Evolutionary conservation across 1,139 yeast genomes (phyloP).

Genomic region (Wickerhamomyces sp.): DNA sequence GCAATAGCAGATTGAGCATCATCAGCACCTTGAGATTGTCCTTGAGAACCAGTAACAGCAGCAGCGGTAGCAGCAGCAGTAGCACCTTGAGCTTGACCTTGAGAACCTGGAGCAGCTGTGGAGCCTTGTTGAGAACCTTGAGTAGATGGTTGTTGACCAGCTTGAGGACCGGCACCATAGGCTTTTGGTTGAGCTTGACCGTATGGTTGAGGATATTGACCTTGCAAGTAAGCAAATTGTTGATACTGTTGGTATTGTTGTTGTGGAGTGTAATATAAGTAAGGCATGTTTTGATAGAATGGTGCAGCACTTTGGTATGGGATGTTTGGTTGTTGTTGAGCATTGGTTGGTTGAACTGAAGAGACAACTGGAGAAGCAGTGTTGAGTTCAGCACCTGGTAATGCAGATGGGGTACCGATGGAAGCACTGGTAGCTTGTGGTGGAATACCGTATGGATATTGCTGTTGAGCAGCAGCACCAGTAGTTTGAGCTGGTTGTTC

Average conservation of each 20-base stretch:
- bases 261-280: constrained; percentile 20
- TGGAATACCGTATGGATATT: constrained; percentile 22
- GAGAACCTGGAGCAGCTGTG: not conserved
- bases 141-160: constrained; percentile 6
- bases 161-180: constrained; percentile 9
- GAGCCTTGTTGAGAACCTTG: not conserved
- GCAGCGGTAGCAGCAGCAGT: not conserved
- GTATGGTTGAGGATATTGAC: constrained; percentile 13
- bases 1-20: not conserved
- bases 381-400: constrained; percentile 13
- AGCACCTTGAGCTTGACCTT: not conserved
- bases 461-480: constrained; percentile 14
- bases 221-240: constrained; percentile 19
- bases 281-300: constrained; percentile 19
- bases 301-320: constrained; percentile 13
- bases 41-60: not conserved
- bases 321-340: constrained; percentile 23
- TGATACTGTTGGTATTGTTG: constrained; percentile 11
- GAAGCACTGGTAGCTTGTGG: constrained; percentile 19
- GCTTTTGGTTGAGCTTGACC: constrained; percentile 21
- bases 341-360: constrained; percentile 20
- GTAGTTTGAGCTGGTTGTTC: constrained; percentile 8
- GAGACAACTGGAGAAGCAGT: constrained; percentile 24
- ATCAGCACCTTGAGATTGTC: constrained; percentile 1
- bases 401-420: constrained; percentile 10